Evolutionary conservation across 139 green algal species (phyloP), one percentile per base, ranked within the genome.

Genomic region (Zygnema cylindricum): DNA sequence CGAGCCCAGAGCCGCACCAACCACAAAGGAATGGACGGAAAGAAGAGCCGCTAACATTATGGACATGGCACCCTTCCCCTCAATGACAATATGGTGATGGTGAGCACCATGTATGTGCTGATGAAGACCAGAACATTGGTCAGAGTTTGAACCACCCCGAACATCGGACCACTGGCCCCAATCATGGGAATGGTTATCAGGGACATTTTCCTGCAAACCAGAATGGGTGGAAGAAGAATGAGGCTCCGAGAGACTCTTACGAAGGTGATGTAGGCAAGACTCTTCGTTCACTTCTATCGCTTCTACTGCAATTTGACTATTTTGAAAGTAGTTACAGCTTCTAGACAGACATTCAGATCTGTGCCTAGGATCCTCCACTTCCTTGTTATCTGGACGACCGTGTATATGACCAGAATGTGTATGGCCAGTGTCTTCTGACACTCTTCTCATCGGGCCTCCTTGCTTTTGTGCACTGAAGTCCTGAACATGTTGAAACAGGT

Each of bases 21-120:
- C 86, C 36, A 90, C 86, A 69, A 90, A 90, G 40, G 86, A 90
- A 71, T 90, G 86, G 49, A 90, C 32, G 0, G 86, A 90, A 78
- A 90, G 78, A 2, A 90, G 78, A 22, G 22, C 54, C 16, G 86
- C 85, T 16, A 90, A 78, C 39, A 90, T 33, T 32, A 85, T 86
- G 25, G 86, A 79, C n/a, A 90, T 85, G 0, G 38, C 55, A 2
- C 40, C 81, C 16, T 54, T 36, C 36, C 49, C 85, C 36, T 42
- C 25, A 1, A 90, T 77, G n/a, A 90, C 81, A 23, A 90, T 35
- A 42, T 90, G 86, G 78, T 90, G 86, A 42, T 90, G 86, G 2
- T 90, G 81, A 35, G 86, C 36, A 36, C 43, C 16, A 54, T 90
- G 86, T 78, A 35, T 71, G 54, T 90, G 86, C 0, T 36, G 32